These are phyloP conservation scores for Herpotrichia juniperi DNA, from an alignment of 2,329 filamentous ascomycete genomes.

Conservation along the genomic window DNA sequence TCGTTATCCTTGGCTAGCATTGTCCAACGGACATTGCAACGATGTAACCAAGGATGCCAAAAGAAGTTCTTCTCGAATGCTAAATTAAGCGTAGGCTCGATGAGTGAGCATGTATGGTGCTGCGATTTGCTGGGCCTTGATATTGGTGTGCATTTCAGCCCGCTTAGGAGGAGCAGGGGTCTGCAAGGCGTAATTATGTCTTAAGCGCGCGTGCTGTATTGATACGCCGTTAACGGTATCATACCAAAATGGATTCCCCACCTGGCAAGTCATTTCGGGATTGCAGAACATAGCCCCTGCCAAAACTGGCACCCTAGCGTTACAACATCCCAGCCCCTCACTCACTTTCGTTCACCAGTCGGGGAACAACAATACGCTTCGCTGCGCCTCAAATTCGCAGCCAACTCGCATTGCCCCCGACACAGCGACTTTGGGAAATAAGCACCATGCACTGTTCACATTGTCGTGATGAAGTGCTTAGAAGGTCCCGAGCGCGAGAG, in stretches of 20 bases:
- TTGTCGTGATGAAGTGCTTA: conserved; percentile 1
- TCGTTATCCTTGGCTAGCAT: neutral
- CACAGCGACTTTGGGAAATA: conserved; percentile 3
- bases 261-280: neutral
- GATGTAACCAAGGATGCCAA: no score
- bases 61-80: neutral
- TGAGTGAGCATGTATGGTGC: neutral
- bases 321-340: neutral
- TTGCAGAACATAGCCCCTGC: neutral
- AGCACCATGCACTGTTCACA: conserved; percentile 2
- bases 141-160: neutral
- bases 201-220: neutral
- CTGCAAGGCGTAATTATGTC: neutral
- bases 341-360: neutral
- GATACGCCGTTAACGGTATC: neutral
- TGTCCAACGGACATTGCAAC: neutral
- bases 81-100: neutral
- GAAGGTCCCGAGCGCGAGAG: no score
- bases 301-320: neutral
- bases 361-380: conserved; percentile 2
- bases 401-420: neutral
- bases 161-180: neutral
- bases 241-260: neutral
- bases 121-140: neutral
- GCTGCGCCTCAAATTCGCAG: neutral